phyloP scores from a whole-genome alignment of 441 rosid genomes.

The Aquilaria agallochum region DNA sequence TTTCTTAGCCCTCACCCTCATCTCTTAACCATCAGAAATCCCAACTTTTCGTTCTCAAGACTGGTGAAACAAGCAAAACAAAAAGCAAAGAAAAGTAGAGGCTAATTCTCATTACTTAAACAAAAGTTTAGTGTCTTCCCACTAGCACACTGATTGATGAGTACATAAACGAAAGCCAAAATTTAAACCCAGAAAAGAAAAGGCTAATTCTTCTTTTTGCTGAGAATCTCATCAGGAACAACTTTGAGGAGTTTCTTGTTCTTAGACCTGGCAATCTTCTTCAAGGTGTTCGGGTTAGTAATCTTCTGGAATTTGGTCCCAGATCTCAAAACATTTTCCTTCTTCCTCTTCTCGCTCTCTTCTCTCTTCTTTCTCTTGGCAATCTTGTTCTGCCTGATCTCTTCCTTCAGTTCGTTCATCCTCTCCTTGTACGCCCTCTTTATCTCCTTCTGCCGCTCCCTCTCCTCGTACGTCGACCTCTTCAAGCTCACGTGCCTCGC shows the following conservation, averaged over 20 bases:
- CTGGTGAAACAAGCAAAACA: too few relatives aligned
- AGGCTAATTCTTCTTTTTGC: constrained; percentile 10
- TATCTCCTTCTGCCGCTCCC: constrained; percentile 61
- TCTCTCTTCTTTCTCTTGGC: constrained; percentile 84
- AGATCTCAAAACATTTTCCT: constrained; percentile 72
- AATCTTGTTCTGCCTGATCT: constrained; percentile 67
- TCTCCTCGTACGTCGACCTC: constrained; percentile 57
- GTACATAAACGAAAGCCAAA: neutral
- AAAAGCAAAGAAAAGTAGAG: neutral
- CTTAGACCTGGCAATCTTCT: constrained; percentile 79
- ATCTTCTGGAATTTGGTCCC: constrained; percentile 87
- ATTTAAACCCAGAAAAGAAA: neutral
- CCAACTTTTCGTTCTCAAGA: too few relatives aligned
- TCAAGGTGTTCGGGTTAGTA: constrained; percentile 76
- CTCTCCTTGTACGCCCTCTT: constrained; percentile 81
- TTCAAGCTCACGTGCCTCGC: constrained; percentile 58
- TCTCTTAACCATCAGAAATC: too few relatives aligned
- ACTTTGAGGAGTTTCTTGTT: constrained; percentile 77
- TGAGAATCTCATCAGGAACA: constrained; percentile 56
- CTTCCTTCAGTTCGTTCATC: constrained; percentile 74
- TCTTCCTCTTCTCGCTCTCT: constrained; percentile 88
- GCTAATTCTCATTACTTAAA: neutral
- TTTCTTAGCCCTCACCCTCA: too few relatives aligned
- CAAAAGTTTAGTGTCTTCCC: neutral
- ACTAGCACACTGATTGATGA: neutral